Evolutionary conservation across 768 basidiomycete species (phyloP), one percentile per base, ranked within the genome.

Genomic region (Lyophyllum decastes): DNA sequence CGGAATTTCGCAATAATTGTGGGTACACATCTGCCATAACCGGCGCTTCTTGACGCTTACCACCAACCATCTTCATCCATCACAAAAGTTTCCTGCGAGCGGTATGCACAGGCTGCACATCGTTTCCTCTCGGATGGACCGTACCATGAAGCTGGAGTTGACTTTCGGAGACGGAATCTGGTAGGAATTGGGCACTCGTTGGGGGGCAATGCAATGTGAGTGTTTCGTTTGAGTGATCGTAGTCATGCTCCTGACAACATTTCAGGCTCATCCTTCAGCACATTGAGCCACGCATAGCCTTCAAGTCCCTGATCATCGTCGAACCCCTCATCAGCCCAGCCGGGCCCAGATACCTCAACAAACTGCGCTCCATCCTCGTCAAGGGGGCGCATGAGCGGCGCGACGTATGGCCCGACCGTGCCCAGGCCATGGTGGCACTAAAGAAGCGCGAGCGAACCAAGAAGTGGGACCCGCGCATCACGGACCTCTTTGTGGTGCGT

Each of bases 151-250:
- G 76, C 73, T 9, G 63, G 67, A 9, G 72, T 83, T 30, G 76
- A 86, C 57, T 87, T 87, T 68, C 64, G 66, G 25, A 68, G 64
- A 21, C 71, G 84, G 58, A 82, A 76, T 44, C 70, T 90, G 2
- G 75, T 88, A 35, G 87, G 86, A 2, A 77, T 90, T 17, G 88
- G 87, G 0, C 88, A 90, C 67, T 88, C 87, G 1, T 70, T 90
- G 19, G 88, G 88, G 14, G 87, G 81, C 38, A 85, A 86, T 55
- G 74, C 82, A 21, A 81, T 87, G 88, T 88, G 63, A 55, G 82
- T 75, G 59, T 19, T 44, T 33, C n/a, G 41, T 35, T 59, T 24
- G 10, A 25, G n/a, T 19, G 10, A 40, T 52, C 19, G 10, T 2
- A 47, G 40, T 7, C 44, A 30, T 27, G 21, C 49, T 14, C 25